phyloP scores from a whole-genome alignment of 2,329 filamentous ascomycete species.

The Elsinoe fawcettii region DNA sequence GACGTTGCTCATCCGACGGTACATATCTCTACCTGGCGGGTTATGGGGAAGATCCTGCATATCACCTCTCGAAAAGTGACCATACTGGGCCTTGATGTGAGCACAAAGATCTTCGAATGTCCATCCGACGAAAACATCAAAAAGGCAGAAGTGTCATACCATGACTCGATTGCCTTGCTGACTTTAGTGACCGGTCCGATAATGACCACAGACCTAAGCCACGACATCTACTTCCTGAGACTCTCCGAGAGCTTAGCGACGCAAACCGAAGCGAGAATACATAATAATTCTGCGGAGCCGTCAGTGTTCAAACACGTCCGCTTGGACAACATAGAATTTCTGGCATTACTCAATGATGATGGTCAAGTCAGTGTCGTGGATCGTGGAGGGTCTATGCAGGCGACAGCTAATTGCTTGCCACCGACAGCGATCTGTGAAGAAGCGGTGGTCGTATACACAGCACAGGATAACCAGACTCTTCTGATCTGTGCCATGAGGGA shows the following conservation, averaged over 20 bases:
- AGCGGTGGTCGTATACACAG: not conserved
- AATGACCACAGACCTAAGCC: not conserved
- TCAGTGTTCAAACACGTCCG: not conserved
- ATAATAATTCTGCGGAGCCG: not conserved
- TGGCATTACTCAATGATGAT: not conserved
- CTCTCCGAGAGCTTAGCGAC: not conserved
- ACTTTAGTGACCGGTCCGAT: not conserved
- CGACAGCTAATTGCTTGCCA: not conserved
- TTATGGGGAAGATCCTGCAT: not conserved
- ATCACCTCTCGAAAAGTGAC: not conserved
- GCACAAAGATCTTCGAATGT: not conserved
- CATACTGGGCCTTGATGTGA: no score
- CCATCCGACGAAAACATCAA: not conserved
- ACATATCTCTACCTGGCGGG: not conserved
- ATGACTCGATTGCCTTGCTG: not conserved
- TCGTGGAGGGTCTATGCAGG: not conserved
- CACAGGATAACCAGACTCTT: not conserved
- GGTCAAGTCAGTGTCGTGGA: not conserved
- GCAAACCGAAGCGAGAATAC: not conserved
- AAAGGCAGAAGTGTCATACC: not conserved
- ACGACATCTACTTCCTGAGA: not conserved
- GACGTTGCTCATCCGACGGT: not conserved
- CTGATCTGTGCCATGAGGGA: constrained; percentile 33
- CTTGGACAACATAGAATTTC: not conserved
- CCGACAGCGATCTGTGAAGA: not conserved